Percentiles rank a stretch among this genome's conserved stretches.
phyloP scores from a whole-genome alignment of 2,329 filamentous ascomycete genomes.

The Aspergillus terreus region DNA sequence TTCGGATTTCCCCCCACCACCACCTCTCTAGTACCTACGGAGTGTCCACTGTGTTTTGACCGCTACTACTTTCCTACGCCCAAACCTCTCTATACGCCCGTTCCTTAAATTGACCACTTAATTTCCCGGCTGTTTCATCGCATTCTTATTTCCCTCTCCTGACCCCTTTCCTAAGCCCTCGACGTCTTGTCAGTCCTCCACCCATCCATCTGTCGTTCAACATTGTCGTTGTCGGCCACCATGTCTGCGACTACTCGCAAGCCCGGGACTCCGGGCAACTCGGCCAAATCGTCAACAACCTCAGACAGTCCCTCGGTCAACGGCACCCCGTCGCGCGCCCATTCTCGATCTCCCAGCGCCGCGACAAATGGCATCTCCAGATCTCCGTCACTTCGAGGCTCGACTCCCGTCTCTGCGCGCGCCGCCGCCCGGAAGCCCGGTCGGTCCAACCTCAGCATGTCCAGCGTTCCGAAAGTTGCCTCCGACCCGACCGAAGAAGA shows the following conservation, averaged over 20 bases:
- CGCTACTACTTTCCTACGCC: slow-evolving; percentile 17
- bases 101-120: slow-evolving; percentile 22
- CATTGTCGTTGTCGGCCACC: slow-evolving; percentile 13
- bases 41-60: slow-evolving; percentile 25
- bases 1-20: neutral
- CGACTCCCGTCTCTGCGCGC: slow-evolving; percentile 63
- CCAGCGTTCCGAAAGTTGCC: slow-evolving; percentile 41
- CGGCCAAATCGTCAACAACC: slow-evolving; percentile 30
- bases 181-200: slow-evolving; percentile 6
- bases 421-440: slow-evolving; percentile 61
- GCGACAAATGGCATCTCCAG: slow-evolving; percentile 51
- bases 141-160: slow-evolving; percentile 6
- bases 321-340: slow-evolving; percentile 34
- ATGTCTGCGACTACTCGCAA: slow-evolving; percentile 46
- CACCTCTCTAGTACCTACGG: neutral
- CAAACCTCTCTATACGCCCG: slow-evolving; percentile 15
- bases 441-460: slow-evolving; percentile 42
- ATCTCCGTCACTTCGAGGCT: slow-evolving; percentile 60
- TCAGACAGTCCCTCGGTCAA: slow-evolving; percentile 27
- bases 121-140: slow-evolving; percentile 24
- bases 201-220: neutral
- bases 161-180: slow-evolving; percentile 12
- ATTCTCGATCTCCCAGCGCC: slow-evolving; percentile 49
- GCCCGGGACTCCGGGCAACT: slow-evolving; percentile 32
- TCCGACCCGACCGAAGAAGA: slow-evolving; percentile 62